Evolutionary conservation across 139 green algal species (phyloP).

Genomic region (Pseudopediastrum boryanum): DNA sequence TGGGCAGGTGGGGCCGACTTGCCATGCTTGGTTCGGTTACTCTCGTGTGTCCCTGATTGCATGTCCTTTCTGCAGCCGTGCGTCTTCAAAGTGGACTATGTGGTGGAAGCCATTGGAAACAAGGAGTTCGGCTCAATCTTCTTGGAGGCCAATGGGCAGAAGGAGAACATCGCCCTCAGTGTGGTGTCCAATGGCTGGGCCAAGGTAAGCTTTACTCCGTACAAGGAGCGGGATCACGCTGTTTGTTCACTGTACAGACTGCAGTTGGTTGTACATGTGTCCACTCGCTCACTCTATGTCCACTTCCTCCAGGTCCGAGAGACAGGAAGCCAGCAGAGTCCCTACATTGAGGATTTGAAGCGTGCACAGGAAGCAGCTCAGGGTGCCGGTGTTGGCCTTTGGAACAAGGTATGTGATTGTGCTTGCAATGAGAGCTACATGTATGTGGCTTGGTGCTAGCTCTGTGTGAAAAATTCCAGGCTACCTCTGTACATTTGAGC

Average conservation of each 20-base stretch:
- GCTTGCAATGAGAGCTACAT: background rate
- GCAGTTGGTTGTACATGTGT: too few species aligned
- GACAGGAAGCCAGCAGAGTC: conserved; percentile 70
- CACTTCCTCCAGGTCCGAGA: conserved; percentile 55
- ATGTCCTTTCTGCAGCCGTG: conserved; percentile 51
- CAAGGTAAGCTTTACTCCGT: conserved; percentile 61
- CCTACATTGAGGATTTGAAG: conserved; percentile 84
- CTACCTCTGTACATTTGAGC: background rate
- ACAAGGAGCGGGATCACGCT: background rate
- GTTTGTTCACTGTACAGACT: too few species aligned
- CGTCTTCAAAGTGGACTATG: conserved; percentile 94
- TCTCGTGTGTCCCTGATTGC: background rate
- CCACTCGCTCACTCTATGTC: too few species aligned
- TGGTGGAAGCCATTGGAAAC: conserved; percentile 77
- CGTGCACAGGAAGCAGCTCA: conserved; percentile 77
- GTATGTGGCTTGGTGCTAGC: background rate
- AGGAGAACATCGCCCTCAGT: conserved; percentile 81
- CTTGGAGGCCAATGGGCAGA: conserved; percentile 47
- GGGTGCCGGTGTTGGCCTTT: conserved; percentile 72
- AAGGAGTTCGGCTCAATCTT: conserved; percentile 95
- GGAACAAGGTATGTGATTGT: conserved; percentile 68
- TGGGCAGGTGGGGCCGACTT: conserved; percentile 73
- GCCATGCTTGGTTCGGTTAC: background rate
- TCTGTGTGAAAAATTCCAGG: background rate
- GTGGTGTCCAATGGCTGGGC: conserved; percentile 82